phyloP scores from a whole-genome alignment of 306 rosid species.

The Prunus campanulata region DNA sequence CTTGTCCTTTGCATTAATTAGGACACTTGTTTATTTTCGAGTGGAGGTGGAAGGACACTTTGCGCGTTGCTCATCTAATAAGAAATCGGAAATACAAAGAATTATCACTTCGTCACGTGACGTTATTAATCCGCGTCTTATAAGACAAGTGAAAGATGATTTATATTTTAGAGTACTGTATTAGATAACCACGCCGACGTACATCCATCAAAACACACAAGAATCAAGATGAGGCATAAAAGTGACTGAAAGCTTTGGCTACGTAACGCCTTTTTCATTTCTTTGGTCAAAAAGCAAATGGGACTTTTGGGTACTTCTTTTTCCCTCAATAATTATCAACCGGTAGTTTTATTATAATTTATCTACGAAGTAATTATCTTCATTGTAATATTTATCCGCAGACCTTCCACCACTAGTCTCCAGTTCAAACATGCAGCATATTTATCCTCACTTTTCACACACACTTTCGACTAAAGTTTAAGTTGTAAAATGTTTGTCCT shows the following conservation, averaged over 20 bases:
- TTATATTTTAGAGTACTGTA: too few species aligned
- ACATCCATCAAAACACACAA: neutral
- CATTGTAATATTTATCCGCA: too few species aligned
- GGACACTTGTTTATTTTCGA: neutral
- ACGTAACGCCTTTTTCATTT: neutral
- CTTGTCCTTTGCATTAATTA: too few species aligned
- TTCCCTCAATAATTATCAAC: neutral
- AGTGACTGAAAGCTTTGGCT: neutral
- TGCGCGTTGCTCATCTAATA: neutral
- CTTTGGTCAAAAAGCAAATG: neutral
- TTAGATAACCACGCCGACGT: neutral
- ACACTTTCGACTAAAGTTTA: too few species aligned
- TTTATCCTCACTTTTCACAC: too few species aligned
- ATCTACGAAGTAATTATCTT: neutral
- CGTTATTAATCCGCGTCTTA: too few species aligned
- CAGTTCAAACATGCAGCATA: too few species aligned
- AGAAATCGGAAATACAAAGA: neutral
- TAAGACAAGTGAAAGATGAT: too few species aligned
- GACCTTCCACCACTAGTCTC: too few species aligned
- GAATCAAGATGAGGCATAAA: neutral
- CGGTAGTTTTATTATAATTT: neutral
- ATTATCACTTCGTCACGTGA: too few species aligned
- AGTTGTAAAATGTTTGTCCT: too few species aligned
- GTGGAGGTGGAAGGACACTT: neutral
- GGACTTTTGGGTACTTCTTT: neutral